A percentile compares a stretch with the other conserved stretches of the same genome.
These are phyloP conservation scores for Suaeda aralocaspica DNA, from an alignment of 148 eudicot species.

Conservation along the genomic window DNA sequence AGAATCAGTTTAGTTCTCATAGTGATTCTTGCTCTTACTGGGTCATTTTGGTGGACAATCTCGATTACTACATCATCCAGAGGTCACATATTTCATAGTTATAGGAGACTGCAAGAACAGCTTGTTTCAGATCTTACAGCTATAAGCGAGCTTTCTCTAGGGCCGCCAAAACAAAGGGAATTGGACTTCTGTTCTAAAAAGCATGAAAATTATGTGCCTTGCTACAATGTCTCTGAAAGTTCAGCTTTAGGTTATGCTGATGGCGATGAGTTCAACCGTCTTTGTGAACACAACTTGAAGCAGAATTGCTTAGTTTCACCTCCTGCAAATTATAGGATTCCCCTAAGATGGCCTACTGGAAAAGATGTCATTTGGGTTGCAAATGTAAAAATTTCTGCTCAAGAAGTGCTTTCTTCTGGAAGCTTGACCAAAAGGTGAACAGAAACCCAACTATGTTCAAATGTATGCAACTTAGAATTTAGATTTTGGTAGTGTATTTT, in stretches of 20 bases:
- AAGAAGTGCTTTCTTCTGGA: slow-evolving; percentile 95
- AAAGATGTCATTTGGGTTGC: slow-evolving; percentile 94
- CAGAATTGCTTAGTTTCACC: slow-evolving; percentile 70
- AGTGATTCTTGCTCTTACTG: slow-evolving; percentile 60
- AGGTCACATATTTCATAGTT: slow-evolving; percentile 63
- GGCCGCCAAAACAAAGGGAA: slow-evolving; percentile 64
- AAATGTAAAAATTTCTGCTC: slow-evolving; percentile 90
- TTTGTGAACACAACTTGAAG: slow-evolving; percentile 41
- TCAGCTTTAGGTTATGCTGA: slow-evolving; percentile 51
- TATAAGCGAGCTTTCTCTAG: slow-evolving; percentile 75
- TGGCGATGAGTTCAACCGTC: slow-evolving; percentile 64
- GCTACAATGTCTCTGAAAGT: slow-evolving; percentile 72
- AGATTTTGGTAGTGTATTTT: neutral
- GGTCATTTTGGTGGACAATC: slow-evolving; percentile 92
- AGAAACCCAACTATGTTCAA: slow-evolving; percentile 2
- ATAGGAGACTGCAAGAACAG: slow-evolving; percentile 81
- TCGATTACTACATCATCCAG: slow-evolving; percentile 68
- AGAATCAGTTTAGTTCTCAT: slow-evolving; percentile 56
- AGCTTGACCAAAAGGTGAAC: slow-evolving; percentile 91
- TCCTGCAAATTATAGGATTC: slow-evolving; percentile 69
- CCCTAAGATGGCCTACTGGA: slow-evolving; percentile 96
- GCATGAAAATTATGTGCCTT: slow-evolving; percentile 75
- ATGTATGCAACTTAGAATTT: slow-evolving; percentile 6
- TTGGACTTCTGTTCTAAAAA: slow-evolving; percentile 63
- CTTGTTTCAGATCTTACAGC: slow-evolving; percentile 78